Evolutionary conservation across 345 rosid genomes (phyloP), one percentile per base, ranked within the genome.

Genomic region (Eutrema japonicum): DNA sequence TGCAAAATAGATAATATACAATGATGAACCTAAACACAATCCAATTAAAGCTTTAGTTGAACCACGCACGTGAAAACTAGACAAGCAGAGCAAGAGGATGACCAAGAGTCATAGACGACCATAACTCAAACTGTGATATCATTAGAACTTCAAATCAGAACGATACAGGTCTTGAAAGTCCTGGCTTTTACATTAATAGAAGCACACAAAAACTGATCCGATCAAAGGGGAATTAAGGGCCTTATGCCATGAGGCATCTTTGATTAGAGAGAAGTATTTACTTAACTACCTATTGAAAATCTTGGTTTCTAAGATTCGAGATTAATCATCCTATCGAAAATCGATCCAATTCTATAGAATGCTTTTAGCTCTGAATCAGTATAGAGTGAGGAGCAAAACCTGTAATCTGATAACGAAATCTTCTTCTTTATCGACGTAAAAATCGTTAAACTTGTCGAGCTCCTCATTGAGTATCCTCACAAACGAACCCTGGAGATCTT

Each of bases 391-490:
- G n/a, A 64, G 52, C 37, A 40, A 27, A 35, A 86, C 97, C 94
- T 89, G 98, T 81, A 89, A 82, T 61, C 91, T 86, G 77, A 93
- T 93, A 51, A 93, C 88, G 67, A 90, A 89, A 36, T 90, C 97
- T 67, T 90, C 97, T 80, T 93, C 97, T 73, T 93, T 93, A 59
- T 90, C 97, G 26, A 90, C 89, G 59, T 84, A 93, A 59, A 93
- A 90, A 77, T 90, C 98, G 49, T 90, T 93, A 75, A 93, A 89
- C 82, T 89, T 90, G 0, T 93, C 93, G n/a, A 89, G 92, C 82
- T 93, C 98, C 14, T 89, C 96, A n/a, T 80, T 90, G 45, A 93
- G 81, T 63, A 90, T 87, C 74, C 86, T 70, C 27, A 93, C 81
- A 62, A 93, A 93, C 86, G 96, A 89, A 0, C 78, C 89, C 38